Percentiles rank a stretch among this genome's conserved stretches.
phyloP scores from a whole-genome alignment of 2,329 filamentous ascomycete genomes.

The Penicillium capsulatum region DNA sequence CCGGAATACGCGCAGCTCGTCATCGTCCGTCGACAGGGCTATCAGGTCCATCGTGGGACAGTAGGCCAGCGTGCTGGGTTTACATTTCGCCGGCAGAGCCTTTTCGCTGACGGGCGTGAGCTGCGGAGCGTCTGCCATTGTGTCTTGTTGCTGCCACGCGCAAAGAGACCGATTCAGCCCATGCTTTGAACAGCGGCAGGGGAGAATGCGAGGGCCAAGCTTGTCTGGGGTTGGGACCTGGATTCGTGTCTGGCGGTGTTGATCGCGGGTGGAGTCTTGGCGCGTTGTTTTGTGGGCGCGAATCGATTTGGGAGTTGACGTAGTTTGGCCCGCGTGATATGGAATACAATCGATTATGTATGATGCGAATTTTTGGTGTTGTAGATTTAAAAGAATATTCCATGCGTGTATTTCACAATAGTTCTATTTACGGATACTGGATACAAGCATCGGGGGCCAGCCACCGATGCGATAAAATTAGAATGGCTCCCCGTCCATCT shows the following conservation, averaged over 20 bases:
- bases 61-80: slow-evolving; percentile 57
- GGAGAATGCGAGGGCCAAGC: too few species aligned
- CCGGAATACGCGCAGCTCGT: slow-evolving; percentile 70
- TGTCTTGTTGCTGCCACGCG: slow-evolving; percentile 8
- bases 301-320: too few species aligned
- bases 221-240: too few species aligned
- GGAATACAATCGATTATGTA: not conserved
- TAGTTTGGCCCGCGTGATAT: not conserved
- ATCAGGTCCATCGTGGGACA: slow-evolving; percentile 83
- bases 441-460: slow-evolving; percentile 15
- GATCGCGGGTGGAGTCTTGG: slow-evolving; percentile 22
- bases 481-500: slow-evolving; percentile 24
- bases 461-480: slow-evolving; percentile 10
- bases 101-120: slow-evolving; percentile 41
- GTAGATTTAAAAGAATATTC: too few species aligned
- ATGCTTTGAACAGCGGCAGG: slow-evolving; percentile 14
- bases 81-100: slow-evolving; percentile 41
- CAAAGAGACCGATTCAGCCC: slow-evolving; percentile 16
- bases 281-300: slow-evolving; percentile 18
- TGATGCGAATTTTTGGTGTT: not conserved
- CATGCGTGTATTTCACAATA: not conserved
- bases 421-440: not conserved
- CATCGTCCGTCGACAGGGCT: slow-evolving; percentile 63
- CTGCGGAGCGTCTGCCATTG: slow-evolving; percentile 29
- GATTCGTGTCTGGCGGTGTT: slow-evolving; percentile 8